Evolutionary conservation across 2,329 filamentous ascomycete genomes (phyloP), one percentile per base, ranked within the genome.

Genomic region (Trichoderma afroharzianum): DNA sequence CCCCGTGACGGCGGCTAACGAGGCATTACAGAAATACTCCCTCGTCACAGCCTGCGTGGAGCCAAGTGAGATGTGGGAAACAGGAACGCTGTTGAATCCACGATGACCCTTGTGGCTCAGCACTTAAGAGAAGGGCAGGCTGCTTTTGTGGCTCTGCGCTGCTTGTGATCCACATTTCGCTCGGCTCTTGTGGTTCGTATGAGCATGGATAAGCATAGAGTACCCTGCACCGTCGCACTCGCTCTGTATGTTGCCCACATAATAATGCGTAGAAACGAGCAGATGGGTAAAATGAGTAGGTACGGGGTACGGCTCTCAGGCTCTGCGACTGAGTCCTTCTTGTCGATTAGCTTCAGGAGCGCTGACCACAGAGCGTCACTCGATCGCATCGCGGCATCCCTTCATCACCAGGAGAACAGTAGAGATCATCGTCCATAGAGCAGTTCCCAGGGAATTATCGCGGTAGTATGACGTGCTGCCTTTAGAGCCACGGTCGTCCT

Each of bases 91-190:
- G 36, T 53, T 26, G 66, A 69, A 18, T 24, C 28, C 39, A 59
- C 66, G 28, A 62, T 69, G 57, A 26, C 39, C 66, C 55, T 61
- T 69, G 66, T 69, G 66, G 66, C 66, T 69, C 39, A 69, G 66
- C 66, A 62, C 36, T 28, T 39, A 28, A 36, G 32, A 36, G 55
- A 68, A 58, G n/a, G 39, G 57, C 30, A 62, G 66, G 57, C 28
- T 62, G 39, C 26, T 69, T 59, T 59, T 59, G 63, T 66, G 53
- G 53, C 64, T 47, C 53, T 47, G 47, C n/a, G 57, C 66, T 61
- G 57, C 66, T 50, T 62, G 28, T 36, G 43, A 53, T 62, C 66
- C 66, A 69, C 66, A 53, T 62, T 57, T 18, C 30, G 14, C 18
- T 32, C 12, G 36, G 39, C 57, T 68, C 55, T 61, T 39, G 36